These are phyloP conservation scores for Annona squamosa DNA, from an alignment of 164 flowering plant genomes.

Conservation along the genomic window DNA sequence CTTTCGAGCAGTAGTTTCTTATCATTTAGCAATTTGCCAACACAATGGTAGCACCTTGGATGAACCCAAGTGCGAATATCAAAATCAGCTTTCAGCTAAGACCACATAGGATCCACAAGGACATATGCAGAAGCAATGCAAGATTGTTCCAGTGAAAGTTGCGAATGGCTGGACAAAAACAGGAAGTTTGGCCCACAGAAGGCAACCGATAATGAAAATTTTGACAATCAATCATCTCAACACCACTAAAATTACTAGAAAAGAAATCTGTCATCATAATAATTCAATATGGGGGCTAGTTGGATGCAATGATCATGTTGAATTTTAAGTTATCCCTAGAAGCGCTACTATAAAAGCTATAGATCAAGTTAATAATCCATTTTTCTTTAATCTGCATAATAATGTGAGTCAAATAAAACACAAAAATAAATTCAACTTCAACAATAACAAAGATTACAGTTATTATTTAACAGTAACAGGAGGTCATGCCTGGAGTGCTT, in stretches of 20 bases:
- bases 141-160: neutral
- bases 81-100: too few species aligned
- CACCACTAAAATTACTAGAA: neutral
- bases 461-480: neutral
- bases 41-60: too few species aligned
- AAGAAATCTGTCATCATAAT: neutral
- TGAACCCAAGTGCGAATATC: too few species aligned
- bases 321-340: neutral
- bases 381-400: too few species aligned
- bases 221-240: neutral
- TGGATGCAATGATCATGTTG: neutral
- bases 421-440: too few species aligned
- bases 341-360: too few species aligned
- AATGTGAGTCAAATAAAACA: too few species aligned
- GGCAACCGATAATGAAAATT: neutral
- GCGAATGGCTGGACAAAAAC: neutral
- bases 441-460: neutral
- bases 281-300: neutral
- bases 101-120: too few species aligned
- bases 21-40: too few species aligned
- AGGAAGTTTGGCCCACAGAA: neutral
- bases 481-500: slow-evolving; percentile 72
- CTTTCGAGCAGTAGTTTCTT: too few species aligned
- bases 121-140: neutral
- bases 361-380: too few species aligned